Evolutionary conservation across 352 stramenopile genomes (phyloP), one percentile per base, ranked within the genome.

Genomic region (Phytopythium kandeliae): DNA sequence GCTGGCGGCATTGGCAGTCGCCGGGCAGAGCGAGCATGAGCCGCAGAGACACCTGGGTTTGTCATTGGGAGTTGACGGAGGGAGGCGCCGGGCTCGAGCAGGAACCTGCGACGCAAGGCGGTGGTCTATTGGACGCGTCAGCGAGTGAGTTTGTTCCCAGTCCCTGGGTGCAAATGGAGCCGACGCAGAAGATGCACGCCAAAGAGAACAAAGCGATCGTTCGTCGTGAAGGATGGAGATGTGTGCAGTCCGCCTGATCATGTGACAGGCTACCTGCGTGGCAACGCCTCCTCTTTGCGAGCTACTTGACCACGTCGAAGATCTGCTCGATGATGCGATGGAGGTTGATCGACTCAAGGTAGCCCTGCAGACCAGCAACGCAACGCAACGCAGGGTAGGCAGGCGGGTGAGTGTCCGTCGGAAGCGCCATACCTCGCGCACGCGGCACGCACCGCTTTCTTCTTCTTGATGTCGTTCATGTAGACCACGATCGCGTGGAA

Each of bases 281-380:
- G 44, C 21, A 48, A 55, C 38, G 54, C 58, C 49, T 57, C 55
- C 61, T 25, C 19, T 37, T 31, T 37, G 38, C 24, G 34, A 49
- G 21, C 17, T 82, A 92, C 67, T 90, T 90, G 54, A 74, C 74
- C 52, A 92, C 81, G 54, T 92, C 78, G 46, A 94, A 91, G 50
- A 91, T 77, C 62, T 85, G 67, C 30, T 92, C 83, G 60, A 92
- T 81, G 55, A 94, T 85, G 53, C 73, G 72, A 51, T 91, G 83
- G 30, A 94, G 67, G 58, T 94, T 94, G 60, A 94, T 94, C 60
- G 80, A 92, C 52, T 91, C 80, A 48, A 94, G 60, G 56, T 94
- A 86, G 48, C 83, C 80, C 77, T 88, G 57, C 7, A 30, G 34
- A 31, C 28, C 28, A 31, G 28, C 28, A 19, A 54, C 11, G 37